Evolutionary conservation across 352 stramenopile genomes (phyloP).

Genomic region (Globisporangium emineosum): DNA sequence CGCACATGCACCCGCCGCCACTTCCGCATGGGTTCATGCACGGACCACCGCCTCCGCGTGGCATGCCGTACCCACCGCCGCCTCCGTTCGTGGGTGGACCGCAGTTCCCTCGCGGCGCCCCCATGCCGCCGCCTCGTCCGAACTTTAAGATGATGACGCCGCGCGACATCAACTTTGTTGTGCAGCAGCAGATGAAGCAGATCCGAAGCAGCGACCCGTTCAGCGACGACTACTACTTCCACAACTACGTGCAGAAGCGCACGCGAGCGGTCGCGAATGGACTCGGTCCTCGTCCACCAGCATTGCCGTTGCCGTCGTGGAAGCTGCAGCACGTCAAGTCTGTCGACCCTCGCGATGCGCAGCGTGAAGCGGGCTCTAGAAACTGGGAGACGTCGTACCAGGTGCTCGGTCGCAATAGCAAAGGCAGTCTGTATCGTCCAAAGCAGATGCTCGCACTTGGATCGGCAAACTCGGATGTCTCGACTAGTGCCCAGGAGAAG

Average conservation of each 20-base stretch:
- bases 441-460: slow-evolving; percentile 64
- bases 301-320: slow-evolving; percentile 67
- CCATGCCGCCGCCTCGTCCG: slow-evolving; percentile 40
- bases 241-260: slow-evolving; percentile 83
- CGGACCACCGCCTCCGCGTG: slow-evolving; percentile 27
- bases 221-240: slow-evolving; percentile 88
- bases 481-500: slow-evolving; percentile 8
- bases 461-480: slow-evolving; percentile 13
- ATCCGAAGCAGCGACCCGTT: slow-evolving; percentile 83
- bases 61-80: slow-evolving; percentile 29
- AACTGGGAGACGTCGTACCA: slow-evolving; percentile 74
- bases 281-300: slow-evolving; percentile 26
- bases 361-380: slow-evolving; percentile 62
- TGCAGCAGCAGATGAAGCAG: slow-evolving; percentile 86
- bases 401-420: slow-evolving; percentile 74
- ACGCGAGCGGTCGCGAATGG: slow-evolving; percentile 26
- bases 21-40: slow-evolving; percentile 37
- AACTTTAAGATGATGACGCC: slow-evolving; percentile 85
- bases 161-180: slow-evolving; percentile 81
- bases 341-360: slow-evolving; percentile 53
- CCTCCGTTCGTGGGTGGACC: slow-evolving; percentile 17
- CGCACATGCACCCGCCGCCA: slow-evolving; percentile 33
- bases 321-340: slow-evolving; percentile 84
- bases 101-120: slow-evolving; percentile 22
- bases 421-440: slow-evolving; percentile 75